Evolutionary conservation across 495 filamentous ascomycete species (phyloP).

Genomic region (Parachaetomium inaequale): DNA sequence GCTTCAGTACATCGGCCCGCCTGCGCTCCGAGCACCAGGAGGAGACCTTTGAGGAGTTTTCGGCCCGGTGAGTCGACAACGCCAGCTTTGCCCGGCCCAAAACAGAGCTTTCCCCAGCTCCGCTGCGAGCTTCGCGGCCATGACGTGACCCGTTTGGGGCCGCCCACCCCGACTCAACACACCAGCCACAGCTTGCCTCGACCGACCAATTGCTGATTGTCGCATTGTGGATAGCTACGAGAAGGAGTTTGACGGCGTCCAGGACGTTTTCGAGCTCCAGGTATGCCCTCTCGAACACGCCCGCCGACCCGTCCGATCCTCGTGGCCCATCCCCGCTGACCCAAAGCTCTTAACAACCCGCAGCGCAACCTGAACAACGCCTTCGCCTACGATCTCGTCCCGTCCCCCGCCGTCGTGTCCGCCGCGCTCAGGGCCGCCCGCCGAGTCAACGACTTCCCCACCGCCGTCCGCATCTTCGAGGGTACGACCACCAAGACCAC

Average conservation of each 20-base stretch:
- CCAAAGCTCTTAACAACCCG: slow-evolving; percentile 11
- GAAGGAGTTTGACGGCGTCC: slow-evolving; percentile 96
- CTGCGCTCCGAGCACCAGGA: slow-evolving; percentile 63
- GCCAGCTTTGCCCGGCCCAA: background rate
- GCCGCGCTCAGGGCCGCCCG: slow-evolving; percentile 88
- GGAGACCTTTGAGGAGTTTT: slow-evolving; percentile 99
- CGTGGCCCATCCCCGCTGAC: slow-evolving; percentile 16
- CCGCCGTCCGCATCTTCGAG: slow-evolving; percentile 96
- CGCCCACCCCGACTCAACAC: slow-evolving; percentile 12
- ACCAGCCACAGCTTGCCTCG: slow-evolving; percentile 8
- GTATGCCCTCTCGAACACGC: slow-evolving; percentile 54
- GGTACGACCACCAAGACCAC: slow-evolving; percentile 51
- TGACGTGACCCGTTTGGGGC: slow-evolving; percentile 27
- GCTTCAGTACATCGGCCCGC: slow-evolving; percentile 65
- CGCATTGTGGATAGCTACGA: slow-evolving; percentile 67
- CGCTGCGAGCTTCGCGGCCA: slow-evolving; percentile 21
- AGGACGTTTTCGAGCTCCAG: slow-evolving; percentile 99
- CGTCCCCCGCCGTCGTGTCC: slow-evolving; percentile 84
- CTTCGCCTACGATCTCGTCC: slow-evolving; percentile 99
- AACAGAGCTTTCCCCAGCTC: slow-evolving; percentile 28
- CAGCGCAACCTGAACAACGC: slow-evolving; percentile 99
- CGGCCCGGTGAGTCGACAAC: slow-evolving; percentile 72
- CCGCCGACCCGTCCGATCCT: background rate
- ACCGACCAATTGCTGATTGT: slow-evolving; percentile 34
- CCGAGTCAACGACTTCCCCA: slow-evolving; percentile 97